These are phyloP conservation scores for Usnea hakonensis DNA, from an alignment of 495 filamentous ascomycete genomes.

Conservation along the genomic window DNA sequence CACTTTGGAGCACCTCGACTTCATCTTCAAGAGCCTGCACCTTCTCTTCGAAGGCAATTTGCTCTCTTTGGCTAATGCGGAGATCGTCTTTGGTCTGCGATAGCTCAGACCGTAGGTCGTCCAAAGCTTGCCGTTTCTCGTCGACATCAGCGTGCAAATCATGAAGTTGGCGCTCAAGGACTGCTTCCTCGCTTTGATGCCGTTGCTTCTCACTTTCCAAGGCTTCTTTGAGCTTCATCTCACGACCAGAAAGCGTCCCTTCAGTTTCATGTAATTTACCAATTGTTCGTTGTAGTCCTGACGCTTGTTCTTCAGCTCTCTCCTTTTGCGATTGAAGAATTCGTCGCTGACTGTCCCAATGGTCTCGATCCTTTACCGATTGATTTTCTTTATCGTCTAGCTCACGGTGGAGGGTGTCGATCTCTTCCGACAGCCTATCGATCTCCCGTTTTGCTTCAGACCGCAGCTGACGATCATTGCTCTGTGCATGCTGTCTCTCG, in stretches of 20 bases:
- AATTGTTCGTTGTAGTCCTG: conserved; percentile 63
- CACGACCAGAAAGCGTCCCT: conserved; percentile 56
- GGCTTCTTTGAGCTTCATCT: conserved; percentile 55
- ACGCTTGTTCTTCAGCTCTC: conserved; percentile 58
- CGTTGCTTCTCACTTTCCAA: conserved; percentile 53
- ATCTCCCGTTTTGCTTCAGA: conserved; percentile 57
- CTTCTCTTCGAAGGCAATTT: conserved; percentile 56
- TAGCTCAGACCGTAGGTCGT: conserved; percentile 50
- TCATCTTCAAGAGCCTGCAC: conserved; percentile 73
- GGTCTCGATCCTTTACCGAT: conserved; percentile 60
- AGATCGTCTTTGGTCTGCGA: conserved; percentile 59
- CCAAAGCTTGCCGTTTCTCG: conserved; percentile 45
- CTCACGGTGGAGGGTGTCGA: conserved; percentile 61
- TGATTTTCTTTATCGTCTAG: conserved; percentile 67
- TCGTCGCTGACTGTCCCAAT: conserved; percentile 60
- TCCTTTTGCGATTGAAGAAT: conserved; percentile 58
- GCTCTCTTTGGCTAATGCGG: conserved; percentile 56
- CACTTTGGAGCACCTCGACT: conserved; percentile 65
- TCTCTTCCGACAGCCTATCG: conserved; percentile 55
- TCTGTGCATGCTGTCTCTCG: conserved; percentile 50
- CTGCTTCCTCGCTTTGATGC: conserved; percentile 47
- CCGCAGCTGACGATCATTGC: conserved; percentile 49
- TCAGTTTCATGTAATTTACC: conserved; percentile 62
- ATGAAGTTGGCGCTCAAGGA: conserved; percentile 48
- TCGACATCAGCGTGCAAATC: conserved; percentile 51